Conservation (phyloP, 169 alveolate species). For the Cryptosporidium canis region DNA sequence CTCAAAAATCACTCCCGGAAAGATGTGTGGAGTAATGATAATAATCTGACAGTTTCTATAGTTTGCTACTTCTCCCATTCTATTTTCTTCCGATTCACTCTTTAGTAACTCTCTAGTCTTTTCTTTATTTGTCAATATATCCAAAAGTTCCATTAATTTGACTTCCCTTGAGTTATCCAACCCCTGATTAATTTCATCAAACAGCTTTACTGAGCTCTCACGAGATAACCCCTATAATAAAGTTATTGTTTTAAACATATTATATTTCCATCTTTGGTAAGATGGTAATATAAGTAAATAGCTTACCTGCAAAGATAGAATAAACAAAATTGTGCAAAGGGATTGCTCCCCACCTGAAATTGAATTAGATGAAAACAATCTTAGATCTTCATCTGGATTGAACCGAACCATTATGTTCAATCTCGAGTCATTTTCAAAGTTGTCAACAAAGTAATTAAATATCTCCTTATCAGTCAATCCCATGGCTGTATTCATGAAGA, state of each 20-base stretch:
- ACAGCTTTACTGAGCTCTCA: slow-evolving; percentile 33
- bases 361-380: slow-evolving; percentile 61
- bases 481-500: not conserved
- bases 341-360: slow-evolving; percentile 73
- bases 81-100: not conserved
- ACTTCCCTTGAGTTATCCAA: slow-evolving; percentile 68
- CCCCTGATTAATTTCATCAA: slow-evolving; percentile 71
- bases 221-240: slow-evolving; percentile 52
- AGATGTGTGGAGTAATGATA: slow-evolving; percentile 61
- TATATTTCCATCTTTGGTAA: too few relatives aligned
- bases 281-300: not conserved
- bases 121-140: slow-evolving; percentile 29
- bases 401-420: slow-evolving; percentile 60
- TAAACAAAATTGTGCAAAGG: slow-evolving; percentile 58
- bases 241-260: too few relatives aligned
- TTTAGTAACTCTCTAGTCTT: slow-evolving; percentile 39
- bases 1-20: slow-evolving; percentile 61
- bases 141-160: slow-evolving; percentile 54
- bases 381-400: slow-evolving; percentile 46
- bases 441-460: slow-evolving; percentile 20
- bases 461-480: not conserved
- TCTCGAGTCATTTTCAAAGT: slow-evolving; percentile 28
- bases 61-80: not conserved
- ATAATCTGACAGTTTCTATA: slow-evolving; percentile 24
- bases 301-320: slow-evolving; percentile 61